Evolutionary conservation across 345 rosid genomes (phyloP), one percentile per base, ranked within the genome.

Genomic region (Cardamine resedifolia): DNA sequence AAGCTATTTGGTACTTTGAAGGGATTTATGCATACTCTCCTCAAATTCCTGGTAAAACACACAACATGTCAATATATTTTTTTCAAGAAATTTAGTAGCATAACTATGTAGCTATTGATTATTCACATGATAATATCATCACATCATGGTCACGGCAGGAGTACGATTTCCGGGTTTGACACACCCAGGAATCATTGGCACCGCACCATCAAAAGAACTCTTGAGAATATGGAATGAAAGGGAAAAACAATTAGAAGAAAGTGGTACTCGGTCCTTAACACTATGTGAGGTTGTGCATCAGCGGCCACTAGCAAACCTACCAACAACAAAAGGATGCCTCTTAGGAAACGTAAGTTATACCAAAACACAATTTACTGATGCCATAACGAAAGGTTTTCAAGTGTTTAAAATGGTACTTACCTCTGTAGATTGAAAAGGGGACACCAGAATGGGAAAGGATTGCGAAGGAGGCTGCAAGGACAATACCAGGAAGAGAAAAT

Each of bases 1-100:
- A 91, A 82, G 97, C 97, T 67, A 89, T 94, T 81, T 94, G 98
- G 96, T 86, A 89, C 66, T 89, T 89, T 44, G 91, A 94, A 84
- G 97, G 98, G 52, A 91, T 94, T 21, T 88, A 85, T 64, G 92
- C 97, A 9, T 83, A 85, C 70, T 94, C 98, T 71, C 97, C 96
- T 56, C 96, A 89, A 5, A 88, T 91, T 57, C 93, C 93, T 3
- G 97, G 98, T 89, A 63, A 68, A 14, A 6, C 15, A 45, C 20
- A 20, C 1, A 44, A 57, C 2, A 49, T 21, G 4, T 10, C 26
- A 1, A 19, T 66, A 33, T 33, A 5, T 11, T 64, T 49, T 49
- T n/a, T n/a, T n/a, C n/a, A n/a, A n/a, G n/a, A n/a, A n/a, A n/a
- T n/a, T n/a, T n/a, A n/a, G n/a, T n/a, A n/a, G n/a, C n/a, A 33